Evolutionary conservation across 2,329 filamentous ascomycete genomes (phyloP).

Genomic region (Anisogramma anomala): DNA sequence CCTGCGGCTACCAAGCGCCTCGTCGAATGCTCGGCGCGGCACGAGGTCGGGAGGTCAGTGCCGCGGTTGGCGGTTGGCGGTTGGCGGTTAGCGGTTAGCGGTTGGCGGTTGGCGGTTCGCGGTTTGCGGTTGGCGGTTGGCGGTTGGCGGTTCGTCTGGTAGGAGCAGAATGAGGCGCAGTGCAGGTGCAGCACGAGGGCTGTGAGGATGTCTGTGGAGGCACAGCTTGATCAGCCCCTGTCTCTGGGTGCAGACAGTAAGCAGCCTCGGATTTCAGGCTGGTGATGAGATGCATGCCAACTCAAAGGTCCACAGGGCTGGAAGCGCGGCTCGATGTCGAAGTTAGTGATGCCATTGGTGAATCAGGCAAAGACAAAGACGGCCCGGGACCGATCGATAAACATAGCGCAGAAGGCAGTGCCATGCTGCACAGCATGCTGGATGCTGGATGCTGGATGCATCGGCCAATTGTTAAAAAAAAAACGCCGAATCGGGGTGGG

Average conservation of each 20-base stretch:
- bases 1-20: constrained; percentile 4
- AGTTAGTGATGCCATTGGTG: background rate
- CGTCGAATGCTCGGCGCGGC: background rate
- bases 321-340: constrained; percentile 8
- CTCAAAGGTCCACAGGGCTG: constrained; percentile 2
- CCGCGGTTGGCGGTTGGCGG: no score
- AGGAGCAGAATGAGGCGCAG: constrained; percentile 3
- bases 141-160: no score
- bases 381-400: background rate
- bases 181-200: constrained; percentile 1
- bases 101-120: no score
- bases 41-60: no score
- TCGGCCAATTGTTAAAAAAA: no score
- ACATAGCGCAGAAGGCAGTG: no score
- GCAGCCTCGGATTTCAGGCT: background rate
- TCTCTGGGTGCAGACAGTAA: background rate
- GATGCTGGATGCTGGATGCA: no score
- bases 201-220: background rate
- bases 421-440: no score
- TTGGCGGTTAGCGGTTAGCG: no score
- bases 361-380: constrained; percentile 4
- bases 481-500: no score
- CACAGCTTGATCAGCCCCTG: constrained; percentile 8
- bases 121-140: no score
- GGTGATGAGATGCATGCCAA: background rate